Base-by-base conservation (phyloP, 2,329 filamentous ascomycete genomes). In the Coniochaeta hoffmannii region DNA sequence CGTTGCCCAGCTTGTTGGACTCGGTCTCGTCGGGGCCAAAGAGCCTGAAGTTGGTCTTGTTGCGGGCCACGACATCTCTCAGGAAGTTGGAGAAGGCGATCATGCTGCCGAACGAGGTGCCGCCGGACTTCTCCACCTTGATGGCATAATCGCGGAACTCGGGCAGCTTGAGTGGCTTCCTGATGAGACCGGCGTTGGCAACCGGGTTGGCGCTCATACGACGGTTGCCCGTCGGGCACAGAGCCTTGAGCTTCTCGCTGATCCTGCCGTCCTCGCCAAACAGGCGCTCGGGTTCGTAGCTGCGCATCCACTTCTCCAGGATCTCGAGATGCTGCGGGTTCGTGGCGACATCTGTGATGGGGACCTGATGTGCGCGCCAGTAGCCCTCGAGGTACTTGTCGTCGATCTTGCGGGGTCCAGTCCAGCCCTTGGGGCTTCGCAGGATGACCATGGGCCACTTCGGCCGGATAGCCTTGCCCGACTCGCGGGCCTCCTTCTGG, bases 1-100 rank as follows among this genome's bases (percentile, higher is more conserved):
- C 83, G 24, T 78, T 79, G 1, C 74, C 78, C 2, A 92, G 81
- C 71, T 92, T 91, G 73, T 92, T 92, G 22, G 87, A 90, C 66
- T 91, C 84, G 0, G 87, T 91, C 77, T 92, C 88, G 65, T 92
- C 88, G 0, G 88, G 88, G 0, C 88, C 88, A 61, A 90, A 89
- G 6, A 91, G 76, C 44, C 88, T 85, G 77, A 92, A 92, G 65
- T 80, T 86, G 56, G 74, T 76, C 60, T 73, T 76, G 64, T 92
- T 92, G 34, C 73, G 71, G 26, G 76, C 78, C 26, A 91, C 76
- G 49, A 91, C 75, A 56, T 90, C 87, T 31, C 82, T 79, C 50
- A 92, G 71, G 69, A 86, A 89, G 1, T 68, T 72, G 14, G 83
- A 81, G 71, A 90, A 86, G 65, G 87, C 88, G 22, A 70, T 69